phyloP scores from a whole-genome alignment of 2,329 filamentous ascomycete genomes.

The Penicillium occitanis region DNA sequence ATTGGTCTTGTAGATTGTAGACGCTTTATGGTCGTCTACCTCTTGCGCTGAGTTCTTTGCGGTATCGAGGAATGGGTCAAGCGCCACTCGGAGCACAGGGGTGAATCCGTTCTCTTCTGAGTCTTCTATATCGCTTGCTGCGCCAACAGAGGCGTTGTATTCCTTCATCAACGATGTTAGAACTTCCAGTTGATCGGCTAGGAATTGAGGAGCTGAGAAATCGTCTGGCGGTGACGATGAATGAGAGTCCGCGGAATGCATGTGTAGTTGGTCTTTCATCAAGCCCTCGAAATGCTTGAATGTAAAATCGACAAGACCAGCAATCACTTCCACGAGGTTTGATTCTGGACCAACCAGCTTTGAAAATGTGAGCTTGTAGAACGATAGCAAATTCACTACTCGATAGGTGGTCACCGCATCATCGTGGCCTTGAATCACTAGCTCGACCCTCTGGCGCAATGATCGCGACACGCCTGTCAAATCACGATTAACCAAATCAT shows the following conservation, averaged over 20 bases:
- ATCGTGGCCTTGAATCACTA: slow-evolving; percentile 89
- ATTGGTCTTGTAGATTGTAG: slow-evolving; percentile 54
- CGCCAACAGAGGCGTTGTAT: slow-evolving; percentile 73
- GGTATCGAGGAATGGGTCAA: slow-evolving; percentile 80
- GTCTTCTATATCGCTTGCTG: slow-evolving; percentile 45
- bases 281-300: slow-evolving; percentile 78
- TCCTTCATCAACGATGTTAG: slow-evolving; percentile 78
- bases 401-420: slow-evolving; percentile 87
- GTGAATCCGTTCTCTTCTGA: slow-evolving; percentile 69
- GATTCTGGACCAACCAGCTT: slow-evolving; percentile 73
- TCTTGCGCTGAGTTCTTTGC: slow-evolving; percentile 53
- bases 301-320: slow-evolving; percentile 70
- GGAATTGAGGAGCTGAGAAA: slow-evolving; percentile 74
- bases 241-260: slow-evolving; percentile 71
- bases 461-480: slow-evolving; percentile 76
- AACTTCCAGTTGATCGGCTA: slow-evolving; percentile 76
- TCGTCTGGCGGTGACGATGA: slow-evolving; percentile 69
- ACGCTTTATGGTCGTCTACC: slow-evolving; percentile 37
- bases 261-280: slow-evolving; percentile 68
- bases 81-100: slow-evolving; percentile 70
- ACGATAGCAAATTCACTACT: slow-evolving; percentile 81
- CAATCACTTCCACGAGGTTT: slow-evolving; percentile 67
- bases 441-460: slow-evolving; percentile 85
- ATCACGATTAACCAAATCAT: slow-evolving; percentile 82
- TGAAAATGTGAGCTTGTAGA: slow-evolving; percentile 83